Base-by-base conservation (phyloP, 768 basidiomycete species). In the Chlorophyllum brunneum region DNA sequence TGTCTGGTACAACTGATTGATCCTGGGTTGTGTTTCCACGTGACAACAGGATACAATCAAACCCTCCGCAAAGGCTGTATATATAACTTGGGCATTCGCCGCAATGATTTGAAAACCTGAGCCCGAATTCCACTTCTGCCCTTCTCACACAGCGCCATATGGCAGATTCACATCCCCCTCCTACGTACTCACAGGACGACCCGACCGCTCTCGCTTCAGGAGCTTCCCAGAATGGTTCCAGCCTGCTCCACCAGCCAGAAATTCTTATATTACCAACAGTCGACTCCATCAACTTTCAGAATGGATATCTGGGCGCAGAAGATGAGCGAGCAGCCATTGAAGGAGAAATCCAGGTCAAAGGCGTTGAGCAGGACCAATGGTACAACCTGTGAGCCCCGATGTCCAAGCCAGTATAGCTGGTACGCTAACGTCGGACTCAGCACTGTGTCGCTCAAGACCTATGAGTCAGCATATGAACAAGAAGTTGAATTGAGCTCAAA, bases 271-370 rank as follows among this genome's bases (percentile, higher is more conserved):
- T 84, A 10, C 92, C 92, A 0, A 76, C 82, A 11, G 72, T 78
- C 43, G 80, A 87, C 64, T 75, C 82, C 18, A 72, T 88, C 51
- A 80, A 83, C 65, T 95, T 94, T 61, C 92, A 94, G 70, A 87
- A 84, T 61, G 92, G 92, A 9, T 90, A 80, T 64, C 74, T 94
- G 6, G 92, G 92, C 45, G 88, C 85, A 20, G 88, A 91, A 51
- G 88, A 80, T 46, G 91, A 92, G 66, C 78, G 76, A 54, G 88
- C 91, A 11, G 85, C 88, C 7, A 80, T 94, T 48, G 91, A 92
- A 62, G 92, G 92, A 41, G 92, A 93, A 63, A 74, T 94, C 15
- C 92, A 93, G 64, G 73, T 93, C 58, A 94, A 93, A 67, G 86
- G 81, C 51, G 75, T 76, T 30, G 76, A 78, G 51, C 69, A 74